phyloP scores from a whole-genome alignment of 371 early-diverging fungal species.

The Rhizopus delemar region DNA sequence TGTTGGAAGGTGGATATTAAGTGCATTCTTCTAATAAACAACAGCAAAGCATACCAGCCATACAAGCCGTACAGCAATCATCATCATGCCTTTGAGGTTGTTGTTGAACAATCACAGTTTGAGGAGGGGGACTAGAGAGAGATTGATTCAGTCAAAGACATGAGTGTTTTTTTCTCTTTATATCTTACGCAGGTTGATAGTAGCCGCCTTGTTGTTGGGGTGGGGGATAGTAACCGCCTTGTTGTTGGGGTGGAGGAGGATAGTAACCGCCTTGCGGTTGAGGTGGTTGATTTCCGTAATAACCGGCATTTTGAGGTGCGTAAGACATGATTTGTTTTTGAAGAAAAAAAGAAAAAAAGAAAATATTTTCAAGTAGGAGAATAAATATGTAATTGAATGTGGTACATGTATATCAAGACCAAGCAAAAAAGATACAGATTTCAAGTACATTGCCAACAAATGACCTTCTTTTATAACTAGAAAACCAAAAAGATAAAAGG shows the following conservation, averaged over 20 bases:
- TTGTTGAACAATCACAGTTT: slow-evolving; percentile 34
- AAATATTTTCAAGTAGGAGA: not conserved
- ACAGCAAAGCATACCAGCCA: slow-evolving; percentile 33
- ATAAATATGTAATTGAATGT: not conserved
- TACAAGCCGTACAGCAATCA: slow-evolving; percentile 39
- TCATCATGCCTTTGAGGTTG: slow-evolving; percentile 29
- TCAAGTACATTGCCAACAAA: no score
- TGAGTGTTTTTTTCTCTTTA: not conserved
- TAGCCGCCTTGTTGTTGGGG: slow-evolving; percentile 20
- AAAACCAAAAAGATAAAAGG: no score
- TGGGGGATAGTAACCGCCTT: slow-evolving; percentile 22
- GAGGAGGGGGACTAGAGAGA: slow-evolving; percentile 32
- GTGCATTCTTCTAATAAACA: slow-evolving; percentile 28
- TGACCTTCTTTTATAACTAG: no score
- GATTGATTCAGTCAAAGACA: not conserved
- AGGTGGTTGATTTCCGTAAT: slow-evolving; percentile 1
- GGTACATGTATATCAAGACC: not conserved
- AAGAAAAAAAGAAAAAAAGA: not conserved
- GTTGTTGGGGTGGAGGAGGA: slow-evolving; percentile 21
- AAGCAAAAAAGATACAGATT: no score
- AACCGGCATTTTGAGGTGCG: slow-evolving; percentile 9
- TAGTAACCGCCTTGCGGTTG: slow-evolving; percentile 15
- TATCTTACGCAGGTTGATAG: slow-evolving; percentile 31
- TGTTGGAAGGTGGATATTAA: slow-evolving; percentile 4
- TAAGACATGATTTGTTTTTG: slow-evolving; percentile 14